A percentile compares a stretch with the other conserved stretches of the same genome.
phyloP scores from a whole-genome alignment of 1,284 basidiomycete genomes.

The Moniliophthora roreri region DNA sequence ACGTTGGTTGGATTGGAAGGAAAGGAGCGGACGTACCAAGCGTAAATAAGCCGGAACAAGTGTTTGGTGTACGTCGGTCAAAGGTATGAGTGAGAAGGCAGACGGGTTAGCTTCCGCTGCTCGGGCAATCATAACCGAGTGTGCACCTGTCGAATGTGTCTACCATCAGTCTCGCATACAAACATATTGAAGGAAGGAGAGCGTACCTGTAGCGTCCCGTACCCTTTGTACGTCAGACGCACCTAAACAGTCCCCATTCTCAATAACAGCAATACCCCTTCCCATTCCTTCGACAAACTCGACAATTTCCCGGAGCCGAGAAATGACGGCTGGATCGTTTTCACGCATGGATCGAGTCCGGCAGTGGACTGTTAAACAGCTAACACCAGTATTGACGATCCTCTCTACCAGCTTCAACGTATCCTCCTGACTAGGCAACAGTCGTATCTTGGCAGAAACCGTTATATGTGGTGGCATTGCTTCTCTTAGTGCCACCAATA shows the following conservation, averaged over 20 bases:
- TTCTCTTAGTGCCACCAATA: constrained; percentile 74
- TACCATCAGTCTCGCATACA: neutral
- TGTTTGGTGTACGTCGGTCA: constrained; percentile 68
- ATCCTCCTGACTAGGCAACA: constrained; percentile 84
- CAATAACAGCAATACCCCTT: constrained; percentile 80
- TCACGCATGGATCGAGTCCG: constrained; percentile 93
- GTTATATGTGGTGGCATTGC: constrained; percentile 79
- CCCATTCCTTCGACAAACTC: constrained; percentile 72
- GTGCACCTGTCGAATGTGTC: constrained; percentile 56
- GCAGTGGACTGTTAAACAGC: constrained; percentile 92
- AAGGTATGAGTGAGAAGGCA: constrained; percentile 74
- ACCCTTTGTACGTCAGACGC: constrained; percentile 80
- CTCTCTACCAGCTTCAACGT: constrained; percentile 86
- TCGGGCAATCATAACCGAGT: constrained; percentile 94
- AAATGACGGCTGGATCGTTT: constrained; percentile 77
- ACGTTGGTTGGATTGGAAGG: neutral
- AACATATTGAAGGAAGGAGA: neutral
- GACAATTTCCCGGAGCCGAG: constrained; percentile 83
- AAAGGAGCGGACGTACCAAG: constrained; percentile 48
- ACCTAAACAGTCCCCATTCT: constrained; percentile 92
- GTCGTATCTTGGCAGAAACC: constrained; percentile 90
- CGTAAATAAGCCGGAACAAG: constrained; percentile 79
- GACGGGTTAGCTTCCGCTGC: constrained; percentile 93
- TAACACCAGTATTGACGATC: constrained; percentile 88
- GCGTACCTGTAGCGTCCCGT: constrained; percentile 70